Evolutionary conservation across 2,329 filamentous ascomycete genomes (phyloP), one percentile per base, ranked within the genome.

Genomic region (Nigrospora oryzae): DNA sequence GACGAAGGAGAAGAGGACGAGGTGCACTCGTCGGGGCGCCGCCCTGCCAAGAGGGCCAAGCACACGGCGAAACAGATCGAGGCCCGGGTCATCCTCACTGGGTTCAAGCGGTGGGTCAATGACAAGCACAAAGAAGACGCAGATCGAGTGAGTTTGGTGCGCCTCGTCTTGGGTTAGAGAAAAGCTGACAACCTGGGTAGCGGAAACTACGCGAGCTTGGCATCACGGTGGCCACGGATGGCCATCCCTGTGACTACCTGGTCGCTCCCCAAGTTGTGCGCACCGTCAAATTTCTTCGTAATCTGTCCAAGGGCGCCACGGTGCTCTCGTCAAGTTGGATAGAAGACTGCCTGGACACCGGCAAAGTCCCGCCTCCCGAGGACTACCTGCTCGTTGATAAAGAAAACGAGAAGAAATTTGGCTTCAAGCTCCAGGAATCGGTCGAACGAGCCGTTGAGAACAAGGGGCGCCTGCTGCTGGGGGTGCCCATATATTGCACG

Each of bases 281-380:
- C 34, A 98, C 93, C 0, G 82, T 88, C 61, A 98, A 98, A 60
- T 98, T 98, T 60, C 82, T 97, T 41, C 85, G 84, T 49, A 89
- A 89, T 12, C 69, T 98, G 28, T 89, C 93, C 15, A 82, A 81
- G 47, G 89, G 86, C 0, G 88, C 89, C 0, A 75, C 78, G 1
- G 78, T 97, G 37, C 76, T 97, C 44, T 82, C 81, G 38, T 85
- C 84, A 1, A 74, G 78, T 10, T 98, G 89, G 62, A 79, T 98
- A 46, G 86, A 91, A 45, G 73, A 78, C 19, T 88, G 85, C 39
- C 71, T 97, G 11, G 79, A 86, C 38, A 71, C 79, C 31, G 79
- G 84, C 50, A 72, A 81, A 56, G 60, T 86, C 10, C 79, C 84
- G 1, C 67, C 82, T 17, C 70, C 83, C 0, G 68, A 81, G 1